Conservation (phyloP, 768 basidiomycete genomes). For the Pulveroboletus sp. region DNA sequence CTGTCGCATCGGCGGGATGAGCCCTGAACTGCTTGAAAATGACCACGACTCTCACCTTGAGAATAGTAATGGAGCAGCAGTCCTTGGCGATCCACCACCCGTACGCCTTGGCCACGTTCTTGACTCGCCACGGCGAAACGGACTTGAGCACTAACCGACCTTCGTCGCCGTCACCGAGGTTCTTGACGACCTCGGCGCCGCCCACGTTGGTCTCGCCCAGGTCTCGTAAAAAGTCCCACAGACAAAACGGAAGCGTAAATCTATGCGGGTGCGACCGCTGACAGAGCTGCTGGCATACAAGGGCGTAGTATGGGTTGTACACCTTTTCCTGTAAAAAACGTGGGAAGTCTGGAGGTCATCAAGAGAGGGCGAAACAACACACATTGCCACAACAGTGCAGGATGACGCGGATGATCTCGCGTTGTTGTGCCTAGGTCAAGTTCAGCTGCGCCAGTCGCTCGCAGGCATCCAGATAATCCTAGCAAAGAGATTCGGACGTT, state of each 20-base stretch:
- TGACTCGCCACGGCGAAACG: slow-evolving; percentile 54
- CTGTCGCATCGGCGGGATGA: no score
- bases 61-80: slow-evolving; percentile 62
- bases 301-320: slow-evolving; percentile 95
- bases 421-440: slow-evolving; percentile 84
- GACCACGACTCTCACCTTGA: no score
- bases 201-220: slow-evolving; percentile 83
- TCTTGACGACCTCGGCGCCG: slow-evolving; percentile 72
- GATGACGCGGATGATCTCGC: slow-evolving; percentile 90
- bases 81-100: slow-evolving; percentile 94
- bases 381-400: slow-evolving; percentile 93
- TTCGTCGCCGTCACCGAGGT: slow-evolving; percentile 44
- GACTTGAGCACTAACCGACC: slow-evolving; percentile 41
- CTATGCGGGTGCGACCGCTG: slow-evolving; percentile 75
- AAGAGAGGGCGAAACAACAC: slow-evolving; percentile 19
- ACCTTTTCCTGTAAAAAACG: slow-evolving; percentile 61
- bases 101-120: slow-evolving; percentile 79
- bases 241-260: slow-evolving; percentile 88
- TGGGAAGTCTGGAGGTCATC: background rate
- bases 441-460: slow-evolving; percentile 85
- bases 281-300: slow-evolving; percentile 83
- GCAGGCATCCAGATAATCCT: slow-evolving; percentile 98
- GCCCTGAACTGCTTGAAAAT: no score
- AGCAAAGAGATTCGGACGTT: background rate
- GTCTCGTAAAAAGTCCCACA: slow-evolving; percentile 96